Percentiles rank a stretch among this genome's conserved stretches.
Evolutionary conservation across 108 stramenopile species (phyloP).

Genomic region (Conticribra weissflogii): DNA sequence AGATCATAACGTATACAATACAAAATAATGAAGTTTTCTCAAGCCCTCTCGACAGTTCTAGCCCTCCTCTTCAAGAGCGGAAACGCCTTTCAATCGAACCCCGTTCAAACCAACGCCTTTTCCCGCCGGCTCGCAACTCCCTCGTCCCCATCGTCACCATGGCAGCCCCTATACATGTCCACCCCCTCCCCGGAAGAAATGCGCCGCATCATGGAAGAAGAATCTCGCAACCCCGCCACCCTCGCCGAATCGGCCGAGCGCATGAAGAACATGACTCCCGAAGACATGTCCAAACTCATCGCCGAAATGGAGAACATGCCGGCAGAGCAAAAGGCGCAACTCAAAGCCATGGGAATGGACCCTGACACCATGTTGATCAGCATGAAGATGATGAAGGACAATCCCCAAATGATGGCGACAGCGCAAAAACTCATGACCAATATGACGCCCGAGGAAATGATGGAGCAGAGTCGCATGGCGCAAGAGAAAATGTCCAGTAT

Average conservation of each 20-base stretch:
- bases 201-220: conserved; percentile 58
- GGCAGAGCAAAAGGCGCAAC: conserved; percentile 51
- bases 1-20: neutral
- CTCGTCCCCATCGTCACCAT: conserved; percentile 9
- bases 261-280: conserved; percentile 70
- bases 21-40: neutral
- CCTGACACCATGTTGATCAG: conserved; percentile 85
- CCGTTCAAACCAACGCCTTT: neutral
- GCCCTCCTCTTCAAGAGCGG: conserved; percentile 12
- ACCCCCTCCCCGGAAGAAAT: conserved; percentile 46
- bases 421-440: conserved; percentile 68
- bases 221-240: conserved; percentile 42
- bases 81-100: conserved; percentile 12
- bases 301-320: conserved; percentile 72
- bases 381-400: conserved; percentile 80
- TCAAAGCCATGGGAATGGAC: conserved; percentile 71
- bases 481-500: conserved; percentile 58
- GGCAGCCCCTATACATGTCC: conserved; percentile 15
- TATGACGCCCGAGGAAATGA: conserved; percentile 66
- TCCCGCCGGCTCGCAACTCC: neutral
- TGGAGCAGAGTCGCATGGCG: conserved; percentile 59
- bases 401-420: conserved; percentile 66
- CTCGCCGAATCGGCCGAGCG: conserved; percentile 59
- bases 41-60: conserved; percentile 3
- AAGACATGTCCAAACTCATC: conserved; percentile 64